A percentile compares a stretch with the other conserved stretches of the same genome.
phyloP scores from a whole-genome alignment of 139 green algal genomes.

The Micromonas pusilla region DNA sequence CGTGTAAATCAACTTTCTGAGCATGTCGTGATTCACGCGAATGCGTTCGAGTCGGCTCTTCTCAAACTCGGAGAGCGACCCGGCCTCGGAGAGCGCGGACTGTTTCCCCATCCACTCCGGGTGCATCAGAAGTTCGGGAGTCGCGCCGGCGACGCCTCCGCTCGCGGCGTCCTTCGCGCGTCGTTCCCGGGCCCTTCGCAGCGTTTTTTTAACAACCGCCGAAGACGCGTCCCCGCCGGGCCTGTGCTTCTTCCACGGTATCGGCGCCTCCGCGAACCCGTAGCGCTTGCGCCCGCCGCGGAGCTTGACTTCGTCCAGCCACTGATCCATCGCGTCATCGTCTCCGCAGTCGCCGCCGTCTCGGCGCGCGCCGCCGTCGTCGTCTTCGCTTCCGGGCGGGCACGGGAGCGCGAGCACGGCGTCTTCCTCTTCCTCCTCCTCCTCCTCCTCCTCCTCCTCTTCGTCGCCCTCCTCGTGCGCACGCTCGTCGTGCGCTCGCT shows the following conservation, averaged over 20 bases:
- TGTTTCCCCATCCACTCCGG: not conserved
- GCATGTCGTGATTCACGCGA: not conserved
- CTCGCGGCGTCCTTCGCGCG: too few species aligned
- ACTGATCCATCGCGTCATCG: not conserved
- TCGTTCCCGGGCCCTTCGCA: too few species aligned
- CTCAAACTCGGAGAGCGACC: not conserved
- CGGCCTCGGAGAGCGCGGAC: not conserved
- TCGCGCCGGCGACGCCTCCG: not conserved
- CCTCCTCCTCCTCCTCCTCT: not conserved
- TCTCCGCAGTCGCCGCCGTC: not conserved
- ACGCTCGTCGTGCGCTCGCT: not conserved
- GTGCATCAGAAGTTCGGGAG: not conserved
- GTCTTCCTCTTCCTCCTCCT: slow-evolving; percentile 10
- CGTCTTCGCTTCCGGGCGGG: too few species aligned
- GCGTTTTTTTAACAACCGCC: too few species aligned
- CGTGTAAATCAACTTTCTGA: not conserved
- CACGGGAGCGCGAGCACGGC: too few species aligned
- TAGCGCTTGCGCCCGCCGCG: not conserved
- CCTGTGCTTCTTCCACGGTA: too few species aligned
- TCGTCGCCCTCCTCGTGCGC: not conserved
- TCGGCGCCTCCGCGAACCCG: not conserved
- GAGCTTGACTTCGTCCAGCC: not conserved
- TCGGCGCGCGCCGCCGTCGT: not conserved
- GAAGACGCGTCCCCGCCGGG: too few species aligned
- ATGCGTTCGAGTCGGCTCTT: not conserved